Evolutionary conservation across 2,329 filamentous ascomycete genomes (phyloP).

Genomic region (Colletotrichum lentis): DNA sequence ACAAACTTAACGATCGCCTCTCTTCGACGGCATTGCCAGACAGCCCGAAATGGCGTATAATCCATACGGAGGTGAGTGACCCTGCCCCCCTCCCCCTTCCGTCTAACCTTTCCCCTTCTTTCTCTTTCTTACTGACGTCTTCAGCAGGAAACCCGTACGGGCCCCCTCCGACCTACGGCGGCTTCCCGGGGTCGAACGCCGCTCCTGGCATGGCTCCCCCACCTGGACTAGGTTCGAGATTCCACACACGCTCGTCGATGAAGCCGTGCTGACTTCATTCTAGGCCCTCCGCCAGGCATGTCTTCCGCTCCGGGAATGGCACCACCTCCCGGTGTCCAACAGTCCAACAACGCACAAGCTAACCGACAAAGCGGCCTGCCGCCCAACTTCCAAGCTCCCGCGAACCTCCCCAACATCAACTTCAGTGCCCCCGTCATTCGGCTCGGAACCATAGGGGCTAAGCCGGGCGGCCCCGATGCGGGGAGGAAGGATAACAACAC

Average conservation of each 20-base stretch:
- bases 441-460: constrained; percentile 79
- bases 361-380: constrained; percentile 83
- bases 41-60: constrained; percentile 62
- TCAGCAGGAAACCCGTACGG: constrained; percentile 68
- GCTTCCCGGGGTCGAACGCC: constrained; percentile 68
- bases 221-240: constrained; percentile 78
- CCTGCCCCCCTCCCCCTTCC: constrained; percentile 35
- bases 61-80: constrained; percentile 62
- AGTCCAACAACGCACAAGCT: constrained; percentile 76
- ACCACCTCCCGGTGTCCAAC: constrained; percentile 79
- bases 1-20: constrained; percentile 2
- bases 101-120: background rate
- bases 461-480: constrained; percentile 57
- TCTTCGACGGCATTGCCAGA: background rate
- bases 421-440: constrained; percentile 97
- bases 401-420: constrained; percentile 97
- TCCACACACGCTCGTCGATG: constrained; percentile 5
- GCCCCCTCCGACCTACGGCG: constrained; percentile 75
- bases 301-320: constrained; percentile 81
- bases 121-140: constrained; percentile 37
- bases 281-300: constrained; percentile 82
- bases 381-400: constrained; percentile 83
- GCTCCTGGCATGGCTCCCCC: constrained; percentile 78
- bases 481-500: constrained; percentile 55
- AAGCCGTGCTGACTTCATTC: constrained; percentile 36